phyloP scores from a whole-genome alignment of 768 basidiomycete genomes.

The Amanita fuliginea region DNA sequence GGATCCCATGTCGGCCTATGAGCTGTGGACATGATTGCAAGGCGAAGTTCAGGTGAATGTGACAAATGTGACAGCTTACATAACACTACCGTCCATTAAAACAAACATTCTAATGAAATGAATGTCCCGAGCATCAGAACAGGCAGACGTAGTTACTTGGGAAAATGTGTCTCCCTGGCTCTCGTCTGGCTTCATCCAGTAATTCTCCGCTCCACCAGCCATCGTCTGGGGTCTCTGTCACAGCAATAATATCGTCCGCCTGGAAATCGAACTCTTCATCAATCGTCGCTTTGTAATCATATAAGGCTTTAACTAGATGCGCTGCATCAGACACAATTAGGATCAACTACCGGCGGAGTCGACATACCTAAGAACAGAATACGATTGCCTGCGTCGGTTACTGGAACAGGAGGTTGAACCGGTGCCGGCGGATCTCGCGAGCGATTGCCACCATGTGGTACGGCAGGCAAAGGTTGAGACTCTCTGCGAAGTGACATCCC shows the following conservation, averaged over 20 bases:
- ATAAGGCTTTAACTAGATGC: conserved; percentile 71
- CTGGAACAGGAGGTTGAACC: neutral
- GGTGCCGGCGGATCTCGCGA: neutral
- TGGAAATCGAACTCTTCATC: conserved; percentile 97
- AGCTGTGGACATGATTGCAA: conserved; percentile 74
- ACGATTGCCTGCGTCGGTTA: conserved; percentile 3
- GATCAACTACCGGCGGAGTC: neutral
- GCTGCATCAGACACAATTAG: neutral
- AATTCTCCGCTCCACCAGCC: conserved; percentile 97
- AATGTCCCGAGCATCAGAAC: conserved; percentile 31
- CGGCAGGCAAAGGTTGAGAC: conserved; percentile 4
- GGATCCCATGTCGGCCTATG: conserved; percentile 98
- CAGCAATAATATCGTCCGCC: conserved; percentile 91
- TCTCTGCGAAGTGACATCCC: conserved; percentile 1
- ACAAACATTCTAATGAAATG: neutral
- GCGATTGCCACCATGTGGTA: neutral
- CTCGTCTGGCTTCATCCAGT: conserved; percentile 60
- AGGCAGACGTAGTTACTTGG: conserved; percentile 82
- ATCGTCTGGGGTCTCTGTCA: conserved; percentile 88
- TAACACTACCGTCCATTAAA: too few relatives aligned
- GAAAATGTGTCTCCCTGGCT: conserved; percentile 67
- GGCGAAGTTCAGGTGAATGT: neutral
- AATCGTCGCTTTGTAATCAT: conserved; percentile 76
- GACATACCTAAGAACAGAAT: conserved; percentile 4
- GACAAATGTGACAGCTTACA: neutral